These are phyloP conservation scores for Ceratobasidium sp. DNA, from an alignment of 1,284 basidiomycete species.

Conservation along the genomic window DNA sequence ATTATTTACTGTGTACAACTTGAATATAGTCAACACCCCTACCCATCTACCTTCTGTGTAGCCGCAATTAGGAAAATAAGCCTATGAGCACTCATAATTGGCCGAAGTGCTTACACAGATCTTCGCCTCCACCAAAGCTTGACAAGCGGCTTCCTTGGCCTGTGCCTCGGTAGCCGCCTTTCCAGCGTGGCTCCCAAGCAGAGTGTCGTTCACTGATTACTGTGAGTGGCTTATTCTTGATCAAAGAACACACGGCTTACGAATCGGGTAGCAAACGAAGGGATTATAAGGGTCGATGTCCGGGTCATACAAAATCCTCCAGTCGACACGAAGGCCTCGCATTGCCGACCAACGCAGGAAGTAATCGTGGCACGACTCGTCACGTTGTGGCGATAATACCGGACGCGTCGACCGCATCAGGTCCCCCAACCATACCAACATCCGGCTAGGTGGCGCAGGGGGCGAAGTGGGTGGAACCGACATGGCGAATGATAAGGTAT, in stretches of 20 bases:
- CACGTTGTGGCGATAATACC: neutral
- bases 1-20: too few relatives aligned
- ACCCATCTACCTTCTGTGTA: too few relatives aligned
- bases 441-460: neutral
- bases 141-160: neutral
- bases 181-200: neutral
- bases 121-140: neutral
- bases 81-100: neutral
- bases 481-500: neutral
- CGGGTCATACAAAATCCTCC: neutral
- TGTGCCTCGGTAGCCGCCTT: neutral
- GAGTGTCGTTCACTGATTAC: neutral
- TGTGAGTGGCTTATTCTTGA: neutral
- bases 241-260: neutral
- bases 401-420: neutral
- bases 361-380: constrained; percentile 18
- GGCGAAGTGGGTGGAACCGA: neutral
- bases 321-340: neutral
- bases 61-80: too few relatives aligned
- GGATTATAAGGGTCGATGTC: neutral
- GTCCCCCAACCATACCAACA: constrained; percentile 15
- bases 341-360: constrained; percentile 12
- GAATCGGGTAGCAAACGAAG: constrained; percentile 5
- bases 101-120: neutral
- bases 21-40: too few relatives aligned